Base-by-base conservation (phyloP, 73 alveolate genomes). In the Paramecium sexaurelia region DNA sequence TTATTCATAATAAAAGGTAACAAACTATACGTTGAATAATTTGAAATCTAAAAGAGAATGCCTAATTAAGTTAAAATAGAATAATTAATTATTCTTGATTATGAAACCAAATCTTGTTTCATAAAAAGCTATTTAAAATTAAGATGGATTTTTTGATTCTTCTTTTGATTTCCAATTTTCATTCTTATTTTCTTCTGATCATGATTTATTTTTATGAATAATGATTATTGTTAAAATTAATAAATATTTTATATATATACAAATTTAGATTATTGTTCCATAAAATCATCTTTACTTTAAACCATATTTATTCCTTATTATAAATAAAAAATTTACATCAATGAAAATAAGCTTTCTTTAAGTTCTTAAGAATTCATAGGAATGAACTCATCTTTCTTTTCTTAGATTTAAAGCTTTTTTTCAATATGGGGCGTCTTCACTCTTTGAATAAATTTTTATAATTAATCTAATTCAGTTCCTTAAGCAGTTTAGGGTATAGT, bases 351-450 rank as follows among this genome's bases (percentile, higher is more conserved):
- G 26, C 83, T 61, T 20, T 26, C 45, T n/a, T 61, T 61, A 32
- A 61, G 83, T 29, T 61, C 39, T 61, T 61, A 29, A 61, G 83
- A 61, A 61, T 32, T 61, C 83, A 61, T 61, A 7, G 83, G 83
- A 22, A 61, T 61, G 26, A 22, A 61, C 20, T 61, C 83, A 29
- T 61, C 39, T 10, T 29, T 26, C 26, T 27, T 10, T 11, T 26
- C 47, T 24, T 17, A 61, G 1, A 61, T 32, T 61, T 61, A 26
- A 11, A 8, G 83, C 26, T 61, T 8, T 13, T 29, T 24, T 61
- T 27, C 41, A 4, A 29, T 10, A 13, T 24, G 39, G 26, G 83
- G 83, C 26, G 83, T 32, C 26, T 61, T 61, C 47, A 32, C 51
- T 24, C 43, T 61, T 61, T 61, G 17, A 61, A 61, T 61, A 11